These are phyloP conservation scores for Tolypocladium ophioglossoides DNA, from an alignment of 2,329 filamentous ascomycete species.

Conservation along the genomic window DNA sequence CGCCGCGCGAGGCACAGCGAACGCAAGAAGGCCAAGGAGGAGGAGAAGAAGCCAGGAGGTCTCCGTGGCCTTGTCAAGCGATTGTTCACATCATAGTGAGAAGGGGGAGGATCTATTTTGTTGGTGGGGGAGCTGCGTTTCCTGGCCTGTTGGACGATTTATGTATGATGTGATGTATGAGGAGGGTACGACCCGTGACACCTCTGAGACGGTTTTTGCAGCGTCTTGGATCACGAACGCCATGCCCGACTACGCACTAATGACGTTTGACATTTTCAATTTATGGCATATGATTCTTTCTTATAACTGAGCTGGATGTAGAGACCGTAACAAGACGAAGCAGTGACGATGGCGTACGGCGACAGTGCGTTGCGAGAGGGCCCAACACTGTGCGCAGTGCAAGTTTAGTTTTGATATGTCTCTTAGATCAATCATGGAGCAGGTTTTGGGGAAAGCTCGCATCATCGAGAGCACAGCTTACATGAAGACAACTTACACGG, in stretches of 20 bases:
- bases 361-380: no score
- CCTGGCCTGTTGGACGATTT: constrained; percentile 2
- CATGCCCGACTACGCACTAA: background rate
- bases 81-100: constrained; percentile 18
- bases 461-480: background rate
- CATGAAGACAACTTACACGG: background rate
- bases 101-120: background rate
- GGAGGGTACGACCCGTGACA: background rate
- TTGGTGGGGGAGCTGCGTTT: background rate
- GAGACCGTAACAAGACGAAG: background rate
- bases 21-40: constrained; percentile 18
- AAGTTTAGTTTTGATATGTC: no score
- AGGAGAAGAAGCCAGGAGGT: constrained; percentile 19
- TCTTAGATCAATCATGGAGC: no score
- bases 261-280: background rate
- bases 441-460: background rate
- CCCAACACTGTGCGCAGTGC: no score
- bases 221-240: background rate
- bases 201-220: background rate
- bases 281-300: background rate
- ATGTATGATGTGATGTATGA: constrained; percentile 4
- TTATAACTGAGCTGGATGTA: background rate
- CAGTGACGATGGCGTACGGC: no score
- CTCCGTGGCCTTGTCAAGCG: constrained; percentile 26
- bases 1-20: constrained; percentile 23